Conservation (phyloP, 192 early-diverging fungal genomes). For the Martensiomyces pterosporus region DNA sequence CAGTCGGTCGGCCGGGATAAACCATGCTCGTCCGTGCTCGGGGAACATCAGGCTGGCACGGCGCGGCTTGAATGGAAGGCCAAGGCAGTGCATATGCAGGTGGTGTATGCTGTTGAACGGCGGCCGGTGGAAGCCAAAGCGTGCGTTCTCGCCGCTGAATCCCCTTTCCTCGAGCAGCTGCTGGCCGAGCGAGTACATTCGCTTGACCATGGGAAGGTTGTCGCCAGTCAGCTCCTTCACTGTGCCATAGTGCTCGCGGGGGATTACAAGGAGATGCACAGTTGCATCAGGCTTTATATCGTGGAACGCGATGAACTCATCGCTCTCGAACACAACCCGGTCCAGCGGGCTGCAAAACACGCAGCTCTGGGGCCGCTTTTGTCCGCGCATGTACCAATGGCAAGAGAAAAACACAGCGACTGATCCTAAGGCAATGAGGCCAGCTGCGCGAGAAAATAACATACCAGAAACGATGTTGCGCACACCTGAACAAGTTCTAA, state of each 20-base stretch:
- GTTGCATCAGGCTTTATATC: slow-evolving; percentile 44
- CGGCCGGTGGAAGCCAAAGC: slow-evolving; percentile 49
- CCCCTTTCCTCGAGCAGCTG: slow-evolving; percentile 24
- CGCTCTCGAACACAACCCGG: slow-evolving; percentile 36
- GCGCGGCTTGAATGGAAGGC: slow-evolving; percentile 36
- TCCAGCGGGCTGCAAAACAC: slow-evolving; percentile 38
- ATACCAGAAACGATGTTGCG: slow-evolving; percentile 2
- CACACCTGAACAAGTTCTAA: too few relatives aligned
- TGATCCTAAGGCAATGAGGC: slow-evolving; percentile 7
- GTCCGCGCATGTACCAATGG: slow-evolving; percentile 34
- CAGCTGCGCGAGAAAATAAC: slow-evolving; percentile 7
- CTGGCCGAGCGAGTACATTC: slow-evolving; percentile 36
- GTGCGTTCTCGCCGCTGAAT: slow-evolving; percentile 17
- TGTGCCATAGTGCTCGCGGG: slow-evolving; percentile 36
- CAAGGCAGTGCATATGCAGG: slow-evolving; percentile 50
- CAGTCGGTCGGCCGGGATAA: slow-evolving; percentile 21
- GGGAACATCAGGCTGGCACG: slow-evolving; percentile 36
- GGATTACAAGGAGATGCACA: slow-evolving; percentile 40
- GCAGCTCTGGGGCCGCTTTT: slow-evolving; percentile 28
- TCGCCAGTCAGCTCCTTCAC: slow-evolving; percentile 26
- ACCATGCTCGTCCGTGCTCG: slow-evolving; percentile 14
- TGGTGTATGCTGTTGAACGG: slow-evolving; percentile 49
- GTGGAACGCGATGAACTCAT: slow-evolving; percentile 35
- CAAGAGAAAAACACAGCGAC: slow-evolving; percentile 7
- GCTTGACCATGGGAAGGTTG: slow-evolving; percentile 30